Evolutionary conservation across 345 rosid genomes (phyloP), one percentile per base, ranked within the genome.

Genomic region (Eucalyptus camaldulensis): DNA sequence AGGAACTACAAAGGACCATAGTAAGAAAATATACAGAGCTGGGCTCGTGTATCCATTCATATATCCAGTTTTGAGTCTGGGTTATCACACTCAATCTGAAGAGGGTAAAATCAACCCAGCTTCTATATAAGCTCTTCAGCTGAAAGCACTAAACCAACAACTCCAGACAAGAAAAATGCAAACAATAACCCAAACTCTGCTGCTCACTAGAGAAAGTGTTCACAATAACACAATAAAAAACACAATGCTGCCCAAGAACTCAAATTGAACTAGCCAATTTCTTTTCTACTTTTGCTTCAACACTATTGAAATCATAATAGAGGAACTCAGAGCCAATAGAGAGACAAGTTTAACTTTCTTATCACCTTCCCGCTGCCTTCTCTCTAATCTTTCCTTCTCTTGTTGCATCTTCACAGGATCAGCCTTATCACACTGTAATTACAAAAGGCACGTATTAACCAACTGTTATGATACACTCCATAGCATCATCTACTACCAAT

Each of bases 311-410:
- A 25, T 60, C 49, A 31, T 37, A 50, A 87, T 22, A 86, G 21
- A 33, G 6, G 76, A 33, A 37, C 43, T 31, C 40, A 67, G 76
- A 67, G 15, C 76, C 15, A 14, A 67, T n/a, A n/a, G 40, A 65
- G 76, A 67, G 40, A n/a, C 31, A n/a, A n/a, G 76, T 65, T 65
- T 65, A 56, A 49, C 86, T 56, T 31, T 86, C 62, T 89, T 53
- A 88, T 88, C 88, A 97, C 99, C 98, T 97, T 95, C 96, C 21
- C 89, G 96, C 91, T 92, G 99, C 90, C 92, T 91, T 92, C 86
- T 93, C 87, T 96, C 96, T 86, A 97, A 89, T 93, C 91, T 91
- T 92, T 95, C 96, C 90, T 93, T 97, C 89, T 96, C 96, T 89
- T 81, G 93, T 88, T 90, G 96, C 90, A 95, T 24, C 92, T 92